Evolutionary conservation across 768 basidiomycete genomes (phyloP).

Genomic region (Sporobolomyces pararoseus): DNA sequence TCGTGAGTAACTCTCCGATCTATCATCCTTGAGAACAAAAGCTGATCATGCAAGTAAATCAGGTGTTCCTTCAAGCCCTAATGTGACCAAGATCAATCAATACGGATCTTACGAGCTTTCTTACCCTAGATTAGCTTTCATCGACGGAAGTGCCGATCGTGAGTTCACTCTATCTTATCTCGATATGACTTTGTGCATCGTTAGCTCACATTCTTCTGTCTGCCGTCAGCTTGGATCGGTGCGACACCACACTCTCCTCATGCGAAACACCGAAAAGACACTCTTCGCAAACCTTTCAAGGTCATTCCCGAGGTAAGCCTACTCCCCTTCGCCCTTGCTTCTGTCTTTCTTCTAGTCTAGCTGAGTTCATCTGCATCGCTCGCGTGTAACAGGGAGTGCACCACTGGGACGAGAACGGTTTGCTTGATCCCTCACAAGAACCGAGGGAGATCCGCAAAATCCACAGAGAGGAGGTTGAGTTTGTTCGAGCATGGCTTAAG

Average conservation of each 20-base stretch:
- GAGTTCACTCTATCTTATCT: not conserved
- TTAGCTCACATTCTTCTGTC: not conserved
- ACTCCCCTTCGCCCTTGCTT: not conserved
- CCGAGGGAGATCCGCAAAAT: constrained; percentile 74
- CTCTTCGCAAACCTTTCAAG: constrained; percentile 73
- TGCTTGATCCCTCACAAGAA: constrained; percentile 60
- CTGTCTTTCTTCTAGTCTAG: not conserved
- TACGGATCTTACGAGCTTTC: constrained; percentile 31
- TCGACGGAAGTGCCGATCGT: constrained; percentile 44
- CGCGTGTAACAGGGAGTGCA: constrained; percentile 53
- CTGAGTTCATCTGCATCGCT: not conserved
- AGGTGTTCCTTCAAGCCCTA: constrained; percentile 31
- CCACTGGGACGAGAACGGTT: constrained; percentile 68
- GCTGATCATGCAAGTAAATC: constrained; percentile 1
- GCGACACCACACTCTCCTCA: constrained; percentile 43
- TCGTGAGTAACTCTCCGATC: not conserved
- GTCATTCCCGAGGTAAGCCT: constrained; percentile 62
- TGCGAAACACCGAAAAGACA: constrained; percentile 65
- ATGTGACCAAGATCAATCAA: constrained; percentile 39
- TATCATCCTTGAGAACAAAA: constrained; percentile 40
- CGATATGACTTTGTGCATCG: not conserved
- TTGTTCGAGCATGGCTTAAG: constrained; percentile 71
- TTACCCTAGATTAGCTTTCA: constrained; percentile 35
- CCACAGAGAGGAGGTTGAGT: constrained; percentile 72
- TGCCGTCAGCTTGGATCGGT: constrained; percentile 41